Evolutionary conservation across 257 asterid species (phyloP), one percentile per base, ranked within the genome.

Genomic region (Rubia yunnanensis): DNA sequence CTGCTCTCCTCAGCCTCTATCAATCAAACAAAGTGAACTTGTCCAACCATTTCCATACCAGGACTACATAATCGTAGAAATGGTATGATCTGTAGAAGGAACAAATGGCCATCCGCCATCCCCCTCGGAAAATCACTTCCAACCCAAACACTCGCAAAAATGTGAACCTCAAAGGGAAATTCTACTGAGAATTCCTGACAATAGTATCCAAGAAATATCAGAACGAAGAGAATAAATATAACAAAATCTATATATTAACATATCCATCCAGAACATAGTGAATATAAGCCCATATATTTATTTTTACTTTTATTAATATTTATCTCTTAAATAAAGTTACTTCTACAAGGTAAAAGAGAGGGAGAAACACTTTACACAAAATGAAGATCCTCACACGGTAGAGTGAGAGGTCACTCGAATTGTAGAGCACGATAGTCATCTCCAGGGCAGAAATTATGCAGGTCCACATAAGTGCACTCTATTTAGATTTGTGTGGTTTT

Each of bases 381-480:
- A 63, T 50, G 57, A 62, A 74, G 72, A 77, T 57, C 66, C 95
- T 82, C 83, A 94, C 99, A 73, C 88, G 95, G 76, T 74, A 94
- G 46, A 88, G 75, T 49, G 99, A 95, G 64, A 70, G 80, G 74
- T 89, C 94, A 73, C 74, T 80, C 87, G 85, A 67, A 79, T 84
- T 83, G 76, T 76, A 90, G 72, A 94, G 88, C 84, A 94, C 89
- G 70, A 88, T 63, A 64, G 98, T 88, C 95, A 94, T 84, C 84
- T 94, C 99, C 63, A 98, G 99, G 49, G 95, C 95, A 48, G 98
- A 85, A 65, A 82, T 64, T 36, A 92, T 88, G 91, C 92, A 85
- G 69, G 96, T 85, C 96, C 96, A 94, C 95, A 88, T 80, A 73
- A 94, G 75, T 65, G 78, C 78, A 76, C 83, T 94, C 70, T 70